Evolutionary conservation across 2,329 filamentous ascomycete genomes (phyloP).

Genomic region (Thermothelomyces thermophilus): DNA sequence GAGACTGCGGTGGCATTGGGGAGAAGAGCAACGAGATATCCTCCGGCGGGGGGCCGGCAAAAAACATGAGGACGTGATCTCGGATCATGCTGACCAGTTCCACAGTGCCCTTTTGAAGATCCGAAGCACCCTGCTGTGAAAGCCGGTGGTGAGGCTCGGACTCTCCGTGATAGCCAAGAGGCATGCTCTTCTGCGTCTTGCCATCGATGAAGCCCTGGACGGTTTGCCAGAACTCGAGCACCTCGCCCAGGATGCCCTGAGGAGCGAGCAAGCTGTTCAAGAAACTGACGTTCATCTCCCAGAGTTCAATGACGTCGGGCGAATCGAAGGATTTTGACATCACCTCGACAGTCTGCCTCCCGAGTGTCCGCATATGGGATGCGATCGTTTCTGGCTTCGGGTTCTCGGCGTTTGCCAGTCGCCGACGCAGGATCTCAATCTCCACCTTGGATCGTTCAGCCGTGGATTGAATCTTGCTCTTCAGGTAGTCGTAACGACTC

Average conservation of each 20-base stretch:
- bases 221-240: conserved; percentile 90
- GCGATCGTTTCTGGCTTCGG: conserved; percentile 64
- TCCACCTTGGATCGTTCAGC: conserved; percentile 86
- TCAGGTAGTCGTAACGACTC: conserved; percentile 83
- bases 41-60: conserved; percentile 80
- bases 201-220: conserved; percentile 86
- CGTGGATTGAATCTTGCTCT: conserved; percentile 70
- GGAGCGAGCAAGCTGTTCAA: conserved; percentile 67
- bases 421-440: conserved; percentile 81
- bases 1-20: conserved; percentile 65
- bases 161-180: conserved; percentile 73
- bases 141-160: conserved; percentile 77
- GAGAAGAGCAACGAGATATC: conserved; percentile 86
- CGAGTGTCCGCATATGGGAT: conserved; percentile 67
- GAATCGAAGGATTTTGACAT: conserved; percentile 65
- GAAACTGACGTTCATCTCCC: conserved; percentile 79
- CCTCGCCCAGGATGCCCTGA: conserved; percentile 77
- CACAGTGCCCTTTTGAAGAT: conserved; percentile 69
- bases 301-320: conserved; percentile 76
- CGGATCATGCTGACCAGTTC: conserved; percentile 81
- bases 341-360: conserved; percentile 58
- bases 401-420: conserved; percentile 67
- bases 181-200: conserved; percentile 71
- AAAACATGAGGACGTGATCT: conserved; percentile 73
- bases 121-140: conserved; percentile 59